Evolutionary conservation across 1,139 yeast species (phyloP).

Genomic region (Taphrina communis): DNA sequence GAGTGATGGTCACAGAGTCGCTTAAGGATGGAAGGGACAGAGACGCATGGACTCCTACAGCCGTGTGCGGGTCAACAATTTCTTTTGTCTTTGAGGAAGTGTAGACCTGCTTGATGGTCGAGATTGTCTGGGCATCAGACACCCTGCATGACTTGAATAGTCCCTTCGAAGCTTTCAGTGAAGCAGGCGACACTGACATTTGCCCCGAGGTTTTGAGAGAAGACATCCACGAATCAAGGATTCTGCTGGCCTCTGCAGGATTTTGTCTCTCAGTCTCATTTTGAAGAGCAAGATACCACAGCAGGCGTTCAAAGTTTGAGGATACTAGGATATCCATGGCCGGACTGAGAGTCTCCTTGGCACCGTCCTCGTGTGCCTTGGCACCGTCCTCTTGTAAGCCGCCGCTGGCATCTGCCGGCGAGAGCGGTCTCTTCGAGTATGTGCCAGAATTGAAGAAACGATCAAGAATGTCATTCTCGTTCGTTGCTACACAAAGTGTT

Average conservation of each 20-base stretch:
- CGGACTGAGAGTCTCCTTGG: slow-evolving; percentile 89
- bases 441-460: slow-evolving; percentile 86
- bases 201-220: slow-evolving; percentile 76
- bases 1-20: slow-evolving; percentile 67
- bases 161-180: slow-evolving; percentile 67
- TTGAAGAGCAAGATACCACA: slow-evolving; percentile 82
- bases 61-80: slow-evolving; percentile 93
- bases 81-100: slow-evolving; percentile 62
- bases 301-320: slow-evolving; percentile 90
- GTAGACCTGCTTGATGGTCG: slow-evolving; percentile 76
- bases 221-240: slow-evolving; percentile 76
- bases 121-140: slow-evolving; percentile 73
- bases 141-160: slow-evolving; percentile 83
- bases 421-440: slow-evolving; percentile 58
- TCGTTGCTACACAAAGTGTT: slow-evolving; percentile 88
- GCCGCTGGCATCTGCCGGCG: slow-evolving; percentile 39
- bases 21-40: slow-evolving; percentile 50
- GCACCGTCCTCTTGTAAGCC: slow-evolving; percentile 50
- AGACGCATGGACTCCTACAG: slow-evolving; percentile 87
- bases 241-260: slow-evolving; percentile 69
- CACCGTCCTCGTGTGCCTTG: slow-evolving; percentile 62
- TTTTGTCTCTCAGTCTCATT: slow-evolving; percentile 53
- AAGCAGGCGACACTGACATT: slow-evolving; percentile 70
- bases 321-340: slow-evolving; percentile 98
- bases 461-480: slow-evolving; percentile 90